Evolutionary conservation across 2,329 filamentous ascomycete species (phyloP).

Genomic region (Colletotrichum truncatum): DNA sequence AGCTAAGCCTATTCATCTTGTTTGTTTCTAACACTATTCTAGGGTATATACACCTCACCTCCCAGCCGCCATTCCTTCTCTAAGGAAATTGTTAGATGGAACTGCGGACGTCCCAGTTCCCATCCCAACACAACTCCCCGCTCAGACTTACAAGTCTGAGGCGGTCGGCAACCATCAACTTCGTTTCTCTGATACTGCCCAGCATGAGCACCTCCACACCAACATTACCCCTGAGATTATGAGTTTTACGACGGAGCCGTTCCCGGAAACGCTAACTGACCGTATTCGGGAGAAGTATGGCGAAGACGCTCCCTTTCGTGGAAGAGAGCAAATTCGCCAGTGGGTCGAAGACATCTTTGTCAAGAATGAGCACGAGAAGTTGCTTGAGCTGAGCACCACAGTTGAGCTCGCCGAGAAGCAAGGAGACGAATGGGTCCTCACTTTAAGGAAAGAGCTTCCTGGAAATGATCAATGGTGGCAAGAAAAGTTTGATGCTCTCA

Average conservation of each 20-base stretch:
- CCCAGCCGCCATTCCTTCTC: conserved; percentile 38
- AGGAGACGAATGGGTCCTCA: conserved; percentile 56
- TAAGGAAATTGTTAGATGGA: conserved; percentile 47
- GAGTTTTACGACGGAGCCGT: conserved; percentile 63
- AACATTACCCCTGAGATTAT: conserved; percentile 66
- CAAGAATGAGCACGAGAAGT: conserved; percentile 37
- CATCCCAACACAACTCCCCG: conserved; percentile 53
- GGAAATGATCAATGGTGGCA: conserved; percentile 49
- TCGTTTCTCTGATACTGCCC: conserved; percentile 60
- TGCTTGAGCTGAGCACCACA: conserved; percentile 61
- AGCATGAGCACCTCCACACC: conserved; percentile 67
- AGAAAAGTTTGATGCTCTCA: conserved; percentile 50
- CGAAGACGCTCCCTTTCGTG: conserved; percentile 61
- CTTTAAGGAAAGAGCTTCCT: conserved; percentile 52
- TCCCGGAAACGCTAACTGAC: conserved; percentile 51
- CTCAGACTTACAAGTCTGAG: conserved; percentile 46
- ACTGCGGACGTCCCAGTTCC: conserved; percentile 52
- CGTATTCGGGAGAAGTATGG: conserved; percentile 58
- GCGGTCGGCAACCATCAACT: conserved; percentile 44
- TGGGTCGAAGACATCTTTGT: conserved; percentile 55
- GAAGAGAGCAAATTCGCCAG: conserved; percentile 62
- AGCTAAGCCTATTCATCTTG: no score
- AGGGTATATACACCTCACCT: conserved; percentile 46
- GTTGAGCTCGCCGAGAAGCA: conserved; percentile 62
- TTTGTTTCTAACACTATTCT: background rate